Conservation (phyloP, 1,284 basidiomycete species). For the Kalmanozyma brasiliensis region DNA sequence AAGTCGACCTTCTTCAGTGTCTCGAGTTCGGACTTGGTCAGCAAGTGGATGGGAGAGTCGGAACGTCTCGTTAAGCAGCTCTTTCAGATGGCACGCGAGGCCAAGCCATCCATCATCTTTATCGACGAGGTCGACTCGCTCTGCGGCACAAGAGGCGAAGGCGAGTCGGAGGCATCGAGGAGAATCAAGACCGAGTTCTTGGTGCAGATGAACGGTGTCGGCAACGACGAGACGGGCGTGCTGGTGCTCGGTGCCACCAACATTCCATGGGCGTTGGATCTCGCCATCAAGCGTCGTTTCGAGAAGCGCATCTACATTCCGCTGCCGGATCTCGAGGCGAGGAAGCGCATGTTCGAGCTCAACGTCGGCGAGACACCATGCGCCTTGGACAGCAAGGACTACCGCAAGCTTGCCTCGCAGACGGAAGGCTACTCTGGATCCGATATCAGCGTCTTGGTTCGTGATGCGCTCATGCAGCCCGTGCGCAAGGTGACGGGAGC, state of each 20-base stretch:
- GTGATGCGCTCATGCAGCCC: constrained; percentile 98
- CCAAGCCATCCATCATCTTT: constrained; percentile 97
- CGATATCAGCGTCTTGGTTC: constrained; percentile 93
- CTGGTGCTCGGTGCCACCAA: constrained; percentile 99
- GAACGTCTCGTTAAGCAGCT: constrained; percentile 95
- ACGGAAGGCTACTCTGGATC: constrained; percentile 95
- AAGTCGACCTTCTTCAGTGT: constrained; percentile 98
- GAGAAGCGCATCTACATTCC: constrained; percentile 99
- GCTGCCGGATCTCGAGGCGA: constrained; percentile 91
- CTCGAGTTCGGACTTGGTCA: constrained; percentile 92
- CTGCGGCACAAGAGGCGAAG: constrained; percentile 92
- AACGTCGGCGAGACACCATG: constrained; percentile 94
- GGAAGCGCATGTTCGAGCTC: constrained; percentile 94
- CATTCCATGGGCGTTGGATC: constrained; percentile 84
- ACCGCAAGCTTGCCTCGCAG: constrained; percentile 80
- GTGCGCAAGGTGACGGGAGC: constrained; percentile 94
- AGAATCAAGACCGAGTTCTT: constrained; percentile 99
- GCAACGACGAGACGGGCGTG: constrained; percentile 91
- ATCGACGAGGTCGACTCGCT: constrained; percentile 98
- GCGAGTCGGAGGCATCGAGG: constrained; percentile 92
- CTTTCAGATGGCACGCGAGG: constrained; percentile 94
- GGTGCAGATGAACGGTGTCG: constrained; percentile 97
- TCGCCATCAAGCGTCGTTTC: constrained; percentile 97
- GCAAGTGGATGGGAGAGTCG: constrained; percentile 99
- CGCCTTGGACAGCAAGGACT: constrained; percentile 81